phyloP scores from a whole-genome alignment of 2,329 filamentous ascomycete species.

The Fusarium sp. region DNA sequence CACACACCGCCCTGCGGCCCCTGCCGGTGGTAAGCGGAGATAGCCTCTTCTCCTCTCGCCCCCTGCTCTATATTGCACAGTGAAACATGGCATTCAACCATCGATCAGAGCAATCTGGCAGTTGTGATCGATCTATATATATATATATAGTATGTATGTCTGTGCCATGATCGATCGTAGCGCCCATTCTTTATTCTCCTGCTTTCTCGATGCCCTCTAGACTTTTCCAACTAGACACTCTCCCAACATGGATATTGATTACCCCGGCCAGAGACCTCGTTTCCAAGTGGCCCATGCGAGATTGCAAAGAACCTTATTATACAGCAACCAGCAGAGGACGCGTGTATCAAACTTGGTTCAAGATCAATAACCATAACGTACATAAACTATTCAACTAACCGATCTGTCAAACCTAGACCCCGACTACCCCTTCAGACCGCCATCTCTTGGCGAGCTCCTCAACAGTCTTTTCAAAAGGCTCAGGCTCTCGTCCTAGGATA shows the following conservation, averaged over 20 bases:
- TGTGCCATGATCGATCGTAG: too few species aligned
- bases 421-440: neutral
- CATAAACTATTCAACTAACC: neutral
- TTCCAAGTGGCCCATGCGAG: neutral
- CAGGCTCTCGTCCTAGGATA: conserved; percentile 19
- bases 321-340: too few species aligned
- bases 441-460: conserved; percentile 1
- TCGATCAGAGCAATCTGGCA: neutral
- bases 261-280: neutral
- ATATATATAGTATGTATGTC: too few species aligned
- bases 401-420: neutral
- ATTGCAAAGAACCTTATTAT: neutral
- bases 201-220: conserved; percentile 1
- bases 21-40: neutral
- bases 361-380: neutral
- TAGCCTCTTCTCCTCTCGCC: neutral
- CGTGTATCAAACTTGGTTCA: neutral
- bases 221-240: too few species aligned
- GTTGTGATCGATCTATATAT: neutral
- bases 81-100: too few species aligned
- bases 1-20: neutral
- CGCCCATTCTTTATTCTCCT: neutral
- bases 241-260: too few species aligned
- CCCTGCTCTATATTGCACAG: neutral
- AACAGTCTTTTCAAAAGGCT: conserved; percentile 27